Evolutionary conservation across 768 basidiomycete genomes (phyloP).

Genomic region (Aureoboletus auriporus): DNA sequence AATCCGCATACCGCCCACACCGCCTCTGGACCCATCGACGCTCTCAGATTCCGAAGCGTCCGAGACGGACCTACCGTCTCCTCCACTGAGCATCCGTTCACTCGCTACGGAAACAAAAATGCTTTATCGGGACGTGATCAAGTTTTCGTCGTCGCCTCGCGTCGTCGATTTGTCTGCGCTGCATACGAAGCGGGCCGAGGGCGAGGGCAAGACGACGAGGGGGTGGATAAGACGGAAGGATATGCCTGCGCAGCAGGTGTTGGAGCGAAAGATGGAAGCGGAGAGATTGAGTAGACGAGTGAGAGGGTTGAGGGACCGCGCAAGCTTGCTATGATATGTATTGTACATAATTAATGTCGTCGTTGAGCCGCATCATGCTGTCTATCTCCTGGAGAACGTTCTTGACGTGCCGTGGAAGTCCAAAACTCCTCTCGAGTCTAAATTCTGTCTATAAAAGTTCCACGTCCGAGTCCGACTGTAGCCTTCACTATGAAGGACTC

Average conservation of each 20-base stretch:
- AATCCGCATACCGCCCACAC: constrained; percentile 50
- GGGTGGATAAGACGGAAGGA: constrained; percentile 81
- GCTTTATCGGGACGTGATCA: constrained; percentile 85
- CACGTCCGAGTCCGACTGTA: too few relatives aligned
- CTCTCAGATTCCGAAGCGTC: constrained; percentile 64
- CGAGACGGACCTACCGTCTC: constrained; percentile 44
- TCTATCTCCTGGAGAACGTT: too few relatives aligned
- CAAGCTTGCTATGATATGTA: constrained; percentile 31
- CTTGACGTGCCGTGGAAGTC: too few relatives aligned
- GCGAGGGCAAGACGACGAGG: constrained; percentile 40
- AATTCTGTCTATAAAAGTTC: too few relatives aligned
- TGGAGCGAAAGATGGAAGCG: constrained; percentile 71
- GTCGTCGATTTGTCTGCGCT: constrained; percentile 80
- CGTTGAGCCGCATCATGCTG: too few relatives aligned
- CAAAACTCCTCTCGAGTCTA: too few relatives aligned
- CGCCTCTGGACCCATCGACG: constrained; percentile 62
- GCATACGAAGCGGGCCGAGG: constrained; percentile 48
- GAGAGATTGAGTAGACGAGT: constrained; percentile 68
- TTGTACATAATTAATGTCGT: too few relatives aligned
- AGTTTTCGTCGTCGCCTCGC: constrained; percentile 74
- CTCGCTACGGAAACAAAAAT: constrained; percentile 80
- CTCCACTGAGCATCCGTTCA: constrained; percentile 55
- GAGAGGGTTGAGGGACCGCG: constrained; percentile 64
- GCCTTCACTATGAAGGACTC: too few relatives aligned
- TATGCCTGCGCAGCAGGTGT: constrained; percentile 77